Evolutionary conservation across 2,329 filamentous ascomycete species (phyloP), one percentile per base, ranked within the genome.

Genomic region (Ceratocystis destructans): DNA sequence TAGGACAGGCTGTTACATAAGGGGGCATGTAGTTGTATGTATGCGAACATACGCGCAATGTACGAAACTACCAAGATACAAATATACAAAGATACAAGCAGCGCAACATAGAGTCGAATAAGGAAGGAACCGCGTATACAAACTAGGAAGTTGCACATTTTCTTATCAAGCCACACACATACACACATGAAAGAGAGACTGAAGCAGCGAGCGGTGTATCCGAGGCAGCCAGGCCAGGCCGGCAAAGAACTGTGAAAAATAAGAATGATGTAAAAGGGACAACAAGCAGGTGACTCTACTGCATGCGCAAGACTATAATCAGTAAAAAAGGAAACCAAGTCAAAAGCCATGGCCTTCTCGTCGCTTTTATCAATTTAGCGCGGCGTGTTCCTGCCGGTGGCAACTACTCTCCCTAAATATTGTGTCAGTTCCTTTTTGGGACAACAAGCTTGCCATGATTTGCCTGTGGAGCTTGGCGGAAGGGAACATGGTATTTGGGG

Each of bases 391-490:
- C 53, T 59, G 53, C 53, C n/a, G 22, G 53, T 59, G 53, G 53
- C 53, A 59, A 59, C 28, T 59, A 33, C 53, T 59, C 28, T 59
- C 53, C 17, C 53, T 59, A 17, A 17, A 59, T 59, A n/a, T 33
- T 59, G 53, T 59, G 53, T 59, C 28, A 59, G 25, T 59, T 59
- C 53, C 53, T 59, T 33, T 59, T 59, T 59, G 53, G 53, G 53
- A 59, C 53, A 31, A 33, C 25, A 31, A 31, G 25, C 53, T 25
- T 15, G 12, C 20, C 50, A 55, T 12, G n/a, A 55, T 12, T 25
- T 55, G 20, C 20, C 6, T 3, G 20, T 20, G 12, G 48, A 53
- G 48, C 48, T 53, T 20, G 48, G 33, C 33, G 33, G 12, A 37
- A n/a, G 48, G 48, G 7, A n/a, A 48, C 45, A 17, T 48, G 45